Evolutionary conservation across 768 basidiomycete species (phyloP), one percentile per base, ranked within the genome.

Genomic region (Astraeus odoratus): DNA sequence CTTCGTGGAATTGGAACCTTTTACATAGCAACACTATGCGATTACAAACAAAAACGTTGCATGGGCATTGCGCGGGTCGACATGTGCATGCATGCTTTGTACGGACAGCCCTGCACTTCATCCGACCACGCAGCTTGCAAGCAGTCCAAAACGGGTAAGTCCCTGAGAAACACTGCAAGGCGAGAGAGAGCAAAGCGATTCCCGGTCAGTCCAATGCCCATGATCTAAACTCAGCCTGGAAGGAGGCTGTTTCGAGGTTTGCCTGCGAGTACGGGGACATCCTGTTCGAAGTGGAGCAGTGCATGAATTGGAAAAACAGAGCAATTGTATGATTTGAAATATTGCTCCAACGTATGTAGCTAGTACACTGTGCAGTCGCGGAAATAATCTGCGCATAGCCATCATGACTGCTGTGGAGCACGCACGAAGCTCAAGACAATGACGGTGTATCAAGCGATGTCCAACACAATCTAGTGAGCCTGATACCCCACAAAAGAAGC

Each of bases 401-500:
- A 29, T 27, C 39, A 18, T 6, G 16, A 18, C 13, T 41, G 3
- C 39, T 4, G 20, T 30, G 39, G 4, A 18, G 16, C 26, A n/a
- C 18, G 8, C 25, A 5, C 18, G 39, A 10, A 26, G 16, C 24
- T 4, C 7, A 19, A 18, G 15, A 15, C 16, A 20, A 40, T 9
- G 39, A 6, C n/a, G 27, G 27, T 37, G n/a, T 19, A 19, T 18
- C 23, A 8, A 26, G 13, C 20, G 23, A 18, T 26, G 13, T 13
- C 15, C 38, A 37, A 38, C 37, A 38, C 5, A 38, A 38, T 22
- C 10, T 24, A 23, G 25, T 7, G 36, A 29, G 39, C 19, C n/a
- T 41, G 39, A 41, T 41, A 27, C 39, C 39, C 39, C 39, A 27
- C 39, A 41, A 41, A 27, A 41, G 39, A 41, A 41, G 39, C 16